Evolutionary conservation across 352 stramenopile species (phyloP), one percentile per base, ranked within the genome.

Genomic region (Pythium guiyangense): DNA sequence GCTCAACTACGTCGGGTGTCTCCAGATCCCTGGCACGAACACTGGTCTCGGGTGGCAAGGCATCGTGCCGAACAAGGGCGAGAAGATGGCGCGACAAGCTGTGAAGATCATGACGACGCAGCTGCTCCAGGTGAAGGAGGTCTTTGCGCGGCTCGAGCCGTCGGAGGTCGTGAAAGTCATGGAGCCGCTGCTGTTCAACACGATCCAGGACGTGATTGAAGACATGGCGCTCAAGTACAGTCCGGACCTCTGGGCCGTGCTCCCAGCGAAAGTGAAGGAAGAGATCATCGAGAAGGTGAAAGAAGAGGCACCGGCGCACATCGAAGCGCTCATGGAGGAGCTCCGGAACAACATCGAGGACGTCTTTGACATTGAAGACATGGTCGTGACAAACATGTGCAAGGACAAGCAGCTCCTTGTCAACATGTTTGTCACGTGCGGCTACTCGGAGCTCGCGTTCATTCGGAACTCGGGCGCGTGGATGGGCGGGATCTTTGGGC

Each of bases 31-130:
- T 0, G 63, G 69, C 44, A 96, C 84, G 4, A 93, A 97, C 68
- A 97, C 92, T 60, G 96, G 96, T 9, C 60, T 98, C 4, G 96
- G 96, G 10, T 99, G 96, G 96, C 96, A 99, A 64, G 96, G 96
- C 17, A 98, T 99, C 47, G 95, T 99, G n/a, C 96, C 96, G 1
- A 84, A 90, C 64, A 98, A 98, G 64, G 95, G 89, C 29, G 93
- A 98, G 69, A 96, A 98, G 54, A 99, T 99, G 96, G 94, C 93
- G n/a, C 91, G 90, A n/a, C 88, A 96, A 49, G 89, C 87, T 22
- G 94, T 96, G 59, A 75, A 82, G 53, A 91, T 97, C 52, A 96
- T 99, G 71, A 97, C 96, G 22, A 88, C 88, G 17, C 95, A 98
- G 68, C 77, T 99, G 20, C 86, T 98, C 34, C 64, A 85, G 26